phyloP scores from a whole-genome alignment of 768 basidiomycete genomes.

The Xanthoconium purpureum region DNA sequence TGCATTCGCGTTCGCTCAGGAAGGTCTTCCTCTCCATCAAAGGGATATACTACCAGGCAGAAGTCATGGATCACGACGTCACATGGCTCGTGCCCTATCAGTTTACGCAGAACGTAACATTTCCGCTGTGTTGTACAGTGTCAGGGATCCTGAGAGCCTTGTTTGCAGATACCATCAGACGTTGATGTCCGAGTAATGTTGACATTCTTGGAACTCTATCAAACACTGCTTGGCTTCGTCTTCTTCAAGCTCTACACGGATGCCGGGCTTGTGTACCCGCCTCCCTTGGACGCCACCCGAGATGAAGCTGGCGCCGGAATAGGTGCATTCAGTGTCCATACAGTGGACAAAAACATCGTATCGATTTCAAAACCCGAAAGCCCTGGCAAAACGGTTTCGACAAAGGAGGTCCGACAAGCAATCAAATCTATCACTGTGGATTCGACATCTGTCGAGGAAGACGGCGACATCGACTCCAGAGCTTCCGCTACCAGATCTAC shows the following conservation, averaged over 20 bases:
- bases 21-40: slow-evolving; percentile 97
- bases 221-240: slow-evolving; percentile 92
- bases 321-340: slow-evolving; percentile 79
- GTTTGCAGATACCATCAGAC: slow-evolving; percentile 77
- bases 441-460: slow-evolving; percentile 27
- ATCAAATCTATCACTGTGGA: slow-evolving; percentile 43
- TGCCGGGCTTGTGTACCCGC: slow-evolving; percentile 89
- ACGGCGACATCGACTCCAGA: slow-evolving; percentile 37
- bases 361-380: slow-evolving; percentile 18
- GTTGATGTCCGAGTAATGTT: slow-evolving; percentile 98
- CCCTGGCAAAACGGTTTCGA: slow-evolving; percentile 41
- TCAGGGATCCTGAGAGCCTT: slow-evolving; percentile 7
- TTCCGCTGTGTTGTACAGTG: neutral
- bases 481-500: slow-evolving; percentile 30
- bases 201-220: slow-evolving; percentile 97
- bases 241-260: slow-evolving; percentile 99
- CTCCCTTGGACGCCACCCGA: slow-evolving; percentile 76
- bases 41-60: slow-evolving; percentile 96
- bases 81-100: slow-evolving; percentile 98
- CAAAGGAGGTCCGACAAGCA: slow-evolving; percentile 51
- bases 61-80: slow-evolving; percentile 87
- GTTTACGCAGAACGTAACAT: slow-evolving; percentile 87
- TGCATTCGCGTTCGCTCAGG: slow-evolving; percentile 79
- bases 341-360: slow-evolving; percentile 30
- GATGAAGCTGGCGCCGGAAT: slow-evolving; percentile 86